Evolutionary conservation across 164 flowering plant species (phyloP), one percentile per base, ranked within the genome.

Genomic region (Litsea cubeba): DNA sequence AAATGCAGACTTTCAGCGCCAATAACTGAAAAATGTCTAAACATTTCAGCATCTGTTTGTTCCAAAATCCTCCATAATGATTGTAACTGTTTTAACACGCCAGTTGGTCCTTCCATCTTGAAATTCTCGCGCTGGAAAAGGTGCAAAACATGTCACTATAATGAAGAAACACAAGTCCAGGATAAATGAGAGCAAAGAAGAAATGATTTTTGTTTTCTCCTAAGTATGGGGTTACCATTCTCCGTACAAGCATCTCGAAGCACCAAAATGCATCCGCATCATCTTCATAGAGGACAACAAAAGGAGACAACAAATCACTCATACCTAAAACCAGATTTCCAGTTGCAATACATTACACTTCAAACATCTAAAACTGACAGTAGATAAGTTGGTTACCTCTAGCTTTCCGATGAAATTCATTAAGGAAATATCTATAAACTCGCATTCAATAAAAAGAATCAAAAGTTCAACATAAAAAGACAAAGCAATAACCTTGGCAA

Each of bases 181-280:
- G 23, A 65, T 23, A 71, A 70, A 24, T 40, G 25, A 46, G 22
- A 24, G 57, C 18, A 26, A 17, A 78, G 25, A 73, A 50, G 12
- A 62, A 68, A 68, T 14, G 22, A 30, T 26, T 17, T 14, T 32
- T 67, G 20, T 67, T 67, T 30, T 40, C 28, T 6, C 2, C 30
- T 46, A 68, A 78, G 69, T 77, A 62, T 64, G 32, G 65, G 23
- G 32, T 65, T 87, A 93, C 98, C 94, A 87, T 88, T 90, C 98
- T 87, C 74, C 98, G 85, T n/a, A 93, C 73, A 77, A 93, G 92
- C 95, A 91, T 93, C 86, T 93, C 98, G 79, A 93, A 93, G 86
- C 98, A 91, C 96, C 98, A 93, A 83, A 93, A 93, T 60, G 98
- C 98, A 89, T 93, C 98, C 62, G 93, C 96, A 84, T 91, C 77